Percentiles rank a stretch among this genome's conserved stretches.
Conservation (phyloP, 805 yeast species). For the Yamadazyma takamatsuzukensis region DNA sequence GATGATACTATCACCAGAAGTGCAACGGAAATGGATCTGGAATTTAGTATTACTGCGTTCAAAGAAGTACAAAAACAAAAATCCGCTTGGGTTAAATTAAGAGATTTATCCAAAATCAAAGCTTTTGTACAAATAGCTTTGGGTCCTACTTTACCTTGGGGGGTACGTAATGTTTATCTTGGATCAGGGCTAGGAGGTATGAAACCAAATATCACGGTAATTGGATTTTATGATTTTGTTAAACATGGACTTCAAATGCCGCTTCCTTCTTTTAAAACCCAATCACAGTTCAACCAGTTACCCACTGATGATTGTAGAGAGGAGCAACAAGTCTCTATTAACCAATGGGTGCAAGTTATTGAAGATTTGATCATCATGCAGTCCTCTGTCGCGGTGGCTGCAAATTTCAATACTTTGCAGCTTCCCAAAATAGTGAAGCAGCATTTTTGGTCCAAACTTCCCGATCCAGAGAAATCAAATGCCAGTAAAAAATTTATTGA, state of each 20-base stretch:
- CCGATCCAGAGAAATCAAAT: constrained; percentile 13
- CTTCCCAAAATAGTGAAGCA: constrained; percentile 49
- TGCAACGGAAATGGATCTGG: constrained; percentile 43
- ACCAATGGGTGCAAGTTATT: constrained; percentile 87
- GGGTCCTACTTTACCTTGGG: constrained; percentile 90
- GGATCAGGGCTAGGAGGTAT: constrained; percentile 98
- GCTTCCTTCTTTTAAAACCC: constrained; percentile 12
- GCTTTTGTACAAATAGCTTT: constrained; percentile 93
- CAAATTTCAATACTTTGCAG: constrained; percentile 67
- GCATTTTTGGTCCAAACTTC: constrained; percentile 11
- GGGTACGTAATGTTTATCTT: constrained; percentile 83
- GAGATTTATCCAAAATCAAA: constrained; percentile 76
- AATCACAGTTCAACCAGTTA: constrained; percentile 27
- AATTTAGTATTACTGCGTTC: constrained; percentile 42
- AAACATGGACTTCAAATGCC: constrained; percentile 37
- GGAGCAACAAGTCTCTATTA: constrained; percentile 64
- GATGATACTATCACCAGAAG: constrained; percentile 22
- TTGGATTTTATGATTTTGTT: constrained; percentile 78
- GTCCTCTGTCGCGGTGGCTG: constrained; percentile 91
- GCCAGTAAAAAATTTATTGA: constrained; percentile 62
- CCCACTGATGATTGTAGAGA: constrained; percentile 80
- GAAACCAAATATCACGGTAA: constrained; percentile 92
- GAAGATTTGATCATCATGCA: constrained; percentile 88
- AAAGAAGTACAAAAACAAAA: constrained; percentile 70
- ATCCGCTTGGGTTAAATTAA: constrained; percentile 76